These are phyloP conservation scores for Thymus quinquecostatus DNA, from an alignment of 257 asterid genomes.

Conservation along the genomic window DNA sequence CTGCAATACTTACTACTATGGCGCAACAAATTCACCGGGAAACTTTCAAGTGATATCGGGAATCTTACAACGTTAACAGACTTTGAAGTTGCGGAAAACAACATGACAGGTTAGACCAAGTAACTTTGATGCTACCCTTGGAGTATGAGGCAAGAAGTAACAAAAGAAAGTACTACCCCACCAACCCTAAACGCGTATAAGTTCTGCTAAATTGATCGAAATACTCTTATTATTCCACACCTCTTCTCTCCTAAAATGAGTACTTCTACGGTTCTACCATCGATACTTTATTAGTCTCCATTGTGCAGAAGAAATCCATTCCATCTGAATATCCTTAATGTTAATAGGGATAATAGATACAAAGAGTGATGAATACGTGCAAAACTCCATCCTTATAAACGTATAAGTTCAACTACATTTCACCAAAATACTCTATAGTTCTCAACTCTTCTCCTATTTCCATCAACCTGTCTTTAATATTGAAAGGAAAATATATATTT, in stretches of 20 bases:
- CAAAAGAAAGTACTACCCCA: not conserved
- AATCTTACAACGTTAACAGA: slow-evolving; percentile 4
- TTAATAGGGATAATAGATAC: too few species aligned
- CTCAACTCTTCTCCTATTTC: too few species aligned
- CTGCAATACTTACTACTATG: not conserved
- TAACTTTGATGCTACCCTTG: not conserved
- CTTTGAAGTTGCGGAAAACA: not conserved
- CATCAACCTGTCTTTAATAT: too few species aligned
- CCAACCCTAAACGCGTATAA: not conserved
- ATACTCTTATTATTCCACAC: not conserved
- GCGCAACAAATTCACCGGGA: slow-evolving; percentile 20
- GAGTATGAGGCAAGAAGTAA: not conserved
- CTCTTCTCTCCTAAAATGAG: not conserved
- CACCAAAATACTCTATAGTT: too few species aligned
- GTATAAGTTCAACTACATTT: too few species aligned
- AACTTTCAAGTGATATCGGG: slow-evolving; percentile 20
- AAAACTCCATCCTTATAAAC: too few species aligned
- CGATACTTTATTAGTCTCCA: too few species aligned
- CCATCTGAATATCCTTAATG: too few species aligned
- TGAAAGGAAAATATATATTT: too few species aligned
- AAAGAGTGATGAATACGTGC: too few species aligned
- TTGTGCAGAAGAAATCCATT: too few species aligned
- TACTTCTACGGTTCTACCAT: too few species aligned
- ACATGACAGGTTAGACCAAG: slow-evolving; percentile 13
- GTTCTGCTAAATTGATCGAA: not conserved